Evolutionary conservation across 1,139 yeast genomes (phyloP), one percentile per base, ranked within the genome.

Genomic region (Hanseniaspora sp.): DNA sequence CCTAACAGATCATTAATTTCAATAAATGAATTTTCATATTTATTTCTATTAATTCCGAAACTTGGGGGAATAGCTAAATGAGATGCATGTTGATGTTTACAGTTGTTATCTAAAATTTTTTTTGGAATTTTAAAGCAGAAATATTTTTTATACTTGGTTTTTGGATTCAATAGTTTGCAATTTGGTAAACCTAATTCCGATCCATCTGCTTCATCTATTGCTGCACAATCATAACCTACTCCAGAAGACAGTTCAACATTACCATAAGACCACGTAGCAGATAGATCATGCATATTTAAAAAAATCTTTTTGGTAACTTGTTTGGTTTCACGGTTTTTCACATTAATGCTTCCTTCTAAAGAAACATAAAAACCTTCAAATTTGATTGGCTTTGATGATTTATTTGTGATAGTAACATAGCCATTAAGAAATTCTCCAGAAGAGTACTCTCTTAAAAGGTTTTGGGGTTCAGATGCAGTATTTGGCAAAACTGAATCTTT

Each of bases 11-110:
- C 61, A 52, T 68, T 61, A 29, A 67, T 56, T 18, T 60, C 59
- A 18, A 69, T 63, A 42, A 2, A 28, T 8, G 8, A 6, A 49
- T 66, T 63, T 45, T 61, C 62, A 0, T 65, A 65, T 29, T 57
- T 54, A 73, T 62, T 61, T 34, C 66, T 66, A 62, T 79, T 83
- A 5, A 80, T 65, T 2, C 87, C 88, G 64, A 79, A 69, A 30
- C 84, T 74, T 12, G 88, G 87, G 0, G 88, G 87, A 8, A 83
- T 72, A 51, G 76, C 63, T 39, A 77, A 70, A 64, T 82, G 88
- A 0, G 77, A 69, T 37, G 74, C 67, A 15, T 75, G 67, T 41
- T 76, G 74, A 59, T 80, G 79, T 23, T 74, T 71, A 63, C 88
- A 82, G 1, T 74, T 68, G 37, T 74, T 74, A 60, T 82, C 88